Evolutionary conservation across 305 asterid species (phyloP), one percentile per base, ranked within the genome.

Genomic region (Fraxinus floribunda): DNA sequence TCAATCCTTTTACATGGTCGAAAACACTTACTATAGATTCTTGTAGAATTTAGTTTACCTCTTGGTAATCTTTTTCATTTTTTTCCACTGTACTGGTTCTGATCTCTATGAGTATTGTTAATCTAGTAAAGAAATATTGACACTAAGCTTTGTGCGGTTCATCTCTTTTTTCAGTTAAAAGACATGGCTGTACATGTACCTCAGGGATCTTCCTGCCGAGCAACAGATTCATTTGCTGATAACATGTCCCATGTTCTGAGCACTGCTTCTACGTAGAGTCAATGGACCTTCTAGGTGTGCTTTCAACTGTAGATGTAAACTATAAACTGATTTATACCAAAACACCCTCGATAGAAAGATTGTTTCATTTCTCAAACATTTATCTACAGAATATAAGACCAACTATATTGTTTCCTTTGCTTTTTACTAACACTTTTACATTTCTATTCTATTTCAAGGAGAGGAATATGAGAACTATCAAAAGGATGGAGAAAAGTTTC

Each of bases 131-230:
- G 70, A 60, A 60, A 60, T 5, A 20, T 20, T 60, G 70, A 71
- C 76, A 30, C 41, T 71, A 71, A 71, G 44, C 76, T 71, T 32
- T 71, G 8, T 5, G 44, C 0, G 0, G 76, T 32, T 32, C 18
- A 71, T 71, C 10, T 52, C 36, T 2, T 66, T 77, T 41, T 30
- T 64, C 85, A 92, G 97, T 76, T 92, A 87, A 88, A 88, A 77
- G 95, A 89, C 77, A 86, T 87, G 88, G 80, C 89, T 81, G 89
- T 85, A 81, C 80, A 80, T 82, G 84, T 73, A 72, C 88, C 89
- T 84, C 87, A 82, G 49, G 88, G 80, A 73, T 70, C 86, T 85
- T 85, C 70, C 76, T 91, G 92, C 86, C 87, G 90, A 88, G 84
- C 78, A 75, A 75, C 83, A 38, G 89, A 83, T 82, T 84, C 88